These are phyloP conservation scores for Amaranthus cruentus DNA, from an alignment of 148 eudicot genomes.

Conservation along the genomic window DNA sequence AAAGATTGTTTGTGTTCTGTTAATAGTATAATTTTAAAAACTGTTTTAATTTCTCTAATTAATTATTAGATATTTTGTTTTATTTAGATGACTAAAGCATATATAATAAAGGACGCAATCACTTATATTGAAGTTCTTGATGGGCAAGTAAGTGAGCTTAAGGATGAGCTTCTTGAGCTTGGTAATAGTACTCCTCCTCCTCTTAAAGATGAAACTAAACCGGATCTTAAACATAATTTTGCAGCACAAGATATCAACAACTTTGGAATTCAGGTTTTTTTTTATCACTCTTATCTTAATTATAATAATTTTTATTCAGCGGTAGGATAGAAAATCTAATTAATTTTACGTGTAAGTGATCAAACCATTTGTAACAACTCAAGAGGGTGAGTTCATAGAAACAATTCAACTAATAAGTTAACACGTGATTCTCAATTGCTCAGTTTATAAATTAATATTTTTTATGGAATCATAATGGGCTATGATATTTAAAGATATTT, in stretches of 20 bases:
- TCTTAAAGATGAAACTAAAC: conserved; percentile 27
- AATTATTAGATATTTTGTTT: background rate
- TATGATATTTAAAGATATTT: too few relatives aligned
- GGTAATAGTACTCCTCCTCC: conserved; percentile 29
- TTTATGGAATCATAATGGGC: background rate
- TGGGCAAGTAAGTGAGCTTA: conserved; percentile 40
- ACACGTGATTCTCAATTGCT: background rate
- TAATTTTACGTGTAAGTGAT: too few relatives aligned
- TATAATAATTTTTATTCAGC: background rate
- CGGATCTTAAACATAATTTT: conserved; percentile 13
- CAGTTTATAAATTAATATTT: background rate
- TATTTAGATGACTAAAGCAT: conserved; percentile 70
- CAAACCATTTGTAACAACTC: background rate
- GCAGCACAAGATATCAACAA: conserved; percentile 36
- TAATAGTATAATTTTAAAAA: too few relatives aligned
- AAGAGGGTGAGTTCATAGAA: background rate
- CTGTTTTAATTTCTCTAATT: background rate
- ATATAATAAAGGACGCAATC: conserved; percentile 70
- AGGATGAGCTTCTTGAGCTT: conserved; percentile 48
- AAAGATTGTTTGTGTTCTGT: too few relatives aligned
- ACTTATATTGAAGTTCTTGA: conserved; percentile 64
- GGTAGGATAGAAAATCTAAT: background rate
- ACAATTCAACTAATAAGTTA: background rate
- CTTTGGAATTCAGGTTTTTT: conserved; percentile 51
- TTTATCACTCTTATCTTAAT: background rate